Evolutionary conservation across 179 eudicot species (phyloP).

Genomic region (Amaranthus tricolor): DNA sequence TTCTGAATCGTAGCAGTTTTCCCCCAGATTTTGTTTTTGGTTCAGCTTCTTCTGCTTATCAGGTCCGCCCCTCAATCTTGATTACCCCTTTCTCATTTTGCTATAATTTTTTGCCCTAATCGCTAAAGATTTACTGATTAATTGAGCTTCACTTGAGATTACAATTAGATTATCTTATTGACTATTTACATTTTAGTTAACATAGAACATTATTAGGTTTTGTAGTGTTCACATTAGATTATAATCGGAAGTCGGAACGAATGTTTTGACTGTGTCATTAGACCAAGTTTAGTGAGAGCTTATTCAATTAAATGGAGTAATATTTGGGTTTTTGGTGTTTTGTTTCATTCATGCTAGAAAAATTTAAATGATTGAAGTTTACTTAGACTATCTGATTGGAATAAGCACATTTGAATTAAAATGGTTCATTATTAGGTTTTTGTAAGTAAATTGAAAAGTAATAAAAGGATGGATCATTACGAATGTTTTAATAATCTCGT

Average conservation of each 20-base stretch:
- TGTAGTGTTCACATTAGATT: not conserved
- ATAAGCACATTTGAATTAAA: not conserved
- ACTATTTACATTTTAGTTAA: not conserved
- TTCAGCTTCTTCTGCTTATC: constrained; percentile 44
- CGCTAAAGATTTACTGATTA: not conserved
- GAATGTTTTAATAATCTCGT: not conserved
- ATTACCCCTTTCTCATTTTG: too few species aligned
- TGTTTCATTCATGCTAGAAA: too few species aligned
- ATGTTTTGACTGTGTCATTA: too few species aligned
- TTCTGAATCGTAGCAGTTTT: constrained; percentile 36
- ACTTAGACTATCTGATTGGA: too few species aligned
- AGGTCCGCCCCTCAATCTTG: constrained; percentile 17
- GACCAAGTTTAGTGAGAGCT: too few species aligned
- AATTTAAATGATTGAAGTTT: too few species aligned
- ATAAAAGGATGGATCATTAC: not conserved
- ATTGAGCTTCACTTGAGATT: not conserved
- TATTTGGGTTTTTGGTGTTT: too few species aligned
- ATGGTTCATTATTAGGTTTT: not conserved
- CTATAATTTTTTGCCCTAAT: too few species aligned
- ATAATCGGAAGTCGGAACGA: not conserved
- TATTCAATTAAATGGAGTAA: too few species aligned
- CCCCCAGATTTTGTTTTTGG: constrained; percentile 35
- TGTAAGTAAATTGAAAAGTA: too few species aligned
- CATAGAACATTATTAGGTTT: not conserved
- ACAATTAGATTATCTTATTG: not conserved